Percentiles rank a stretch among this genome's conserved stretches.
These are phyloP conservation scores for Globisporangium rhizosaccharum DNA, from an alignment of 352 stramenopile genomes.

Conservation along the genomic window DNA sequence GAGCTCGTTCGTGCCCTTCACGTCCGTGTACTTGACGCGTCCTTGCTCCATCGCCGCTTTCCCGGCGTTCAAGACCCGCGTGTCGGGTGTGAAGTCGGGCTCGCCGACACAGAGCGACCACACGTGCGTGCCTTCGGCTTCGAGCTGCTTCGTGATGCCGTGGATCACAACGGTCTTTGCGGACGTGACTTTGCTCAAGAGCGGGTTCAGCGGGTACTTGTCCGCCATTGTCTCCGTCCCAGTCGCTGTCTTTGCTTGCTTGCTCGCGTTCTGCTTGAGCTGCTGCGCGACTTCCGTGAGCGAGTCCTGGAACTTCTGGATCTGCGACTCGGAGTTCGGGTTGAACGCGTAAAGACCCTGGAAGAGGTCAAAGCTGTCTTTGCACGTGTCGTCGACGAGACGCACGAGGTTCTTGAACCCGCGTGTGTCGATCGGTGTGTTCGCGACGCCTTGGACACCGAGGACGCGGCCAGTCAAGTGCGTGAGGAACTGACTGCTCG, in stretches of 20 bases:
- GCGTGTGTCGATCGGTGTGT: constrained; percentile 94
- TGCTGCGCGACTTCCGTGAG: constrained; percentile 44
- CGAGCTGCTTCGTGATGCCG: constrained; percentile 91
- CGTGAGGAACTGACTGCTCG: constrained; percentile 98
- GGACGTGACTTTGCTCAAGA: constrained; percentile 78
- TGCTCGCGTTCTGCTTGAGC: constrained; percentile 23
- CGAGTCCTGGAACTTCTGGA: constrained; percentile 68
- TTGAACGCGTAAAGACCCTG: constrained; percentile 98
- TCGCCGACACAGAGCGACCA: constrained; percentile 94
- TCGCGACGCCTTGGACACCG: constrained; percentile 78
- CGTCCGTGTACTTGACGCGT: constrained; percentile 93
- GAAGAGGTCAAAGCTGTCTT: constrained; percentile 98
- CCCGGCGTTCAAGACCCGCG: constrained; percentile 90
- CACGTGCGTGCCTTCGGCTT: constrained; percentile 89
- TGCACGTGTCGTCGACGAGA: constrained; percentile 95
- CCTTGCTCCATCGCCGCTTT: constrained; percentile 54
- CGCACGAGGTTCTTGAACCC: constrained; percentile 96
- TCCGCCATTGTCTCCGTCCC: constrained; percentile 31
- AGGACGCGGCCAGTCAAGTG: constrained; percentile 97
- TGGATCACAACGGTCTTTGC: constrained; percentile 94
- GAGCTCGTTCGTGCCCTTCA: constrained; percentile 89
- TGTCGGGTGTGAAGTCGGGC: constrained; percentile 91
- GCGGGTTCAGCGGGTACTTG: constrained; percentile 63
- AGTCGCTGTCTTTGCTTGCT: neutral
- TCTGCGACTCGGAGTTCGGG: constrained; percentile 81